Evolutionary conservation across 225 moss, liverwort and hornwort species (phyloP), one percentile per base, ranked within the genome.

Genomic region (Bryum argenteum): DNA sequence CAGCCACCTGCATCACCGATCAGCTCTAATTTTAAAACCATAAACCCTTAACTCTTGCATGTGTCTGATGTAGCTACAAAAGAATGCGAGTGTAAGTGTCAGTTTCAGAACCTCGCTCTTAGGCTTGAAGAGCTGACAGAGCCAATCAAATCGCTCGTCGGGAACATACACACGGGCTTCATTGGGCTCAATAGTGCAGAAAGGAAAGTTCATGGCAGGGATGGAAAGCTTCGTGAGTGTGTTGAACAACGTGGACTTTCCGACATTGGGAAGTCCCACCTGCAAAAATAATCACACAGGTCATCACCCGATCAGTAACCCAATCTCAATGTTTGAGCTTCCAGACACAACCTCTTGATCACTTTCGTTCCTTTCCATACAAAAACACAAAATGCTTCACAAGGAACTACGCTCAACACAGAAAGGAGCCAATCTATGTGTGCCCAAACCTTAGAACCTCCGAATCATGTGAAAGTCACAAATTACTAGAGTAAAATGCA

Each of bases 241-340:
- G 72, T 98, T 98, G 88, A 98, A 98, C 57, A 98, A 79, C 23
- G 98, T 98, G 17, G 98, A 98, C 75, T 98, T 98, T 20, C 98
- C 98, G 45, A 98, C 98, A 85, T 98, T 98, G 51, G 98, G 98
- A 43, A 98, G 84, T 18, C 98, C 98, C 47, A 96, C 93, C 93
- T 93, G 87, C 77, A 67, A 70, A 73, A 33, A 18, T 5, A 48
- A 70, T 28, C 43, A 63, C 42, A 61, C 1, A 33, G 5, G 7
- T 33, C 33, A 33, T 44, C 26, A 45, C 9, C 18, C 19, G 18
- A 19, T 33, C 33, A 33, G 33, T 33, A 33, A 33, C 33, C 4
- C 4, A 26, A 26, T 4, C 2, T 26, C 26, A 26, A 26, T 26
- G 4, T 26, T 26, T 2, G n/a, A n/a, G n/a, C n/a, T n/a, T n/a